Base-by-base conservation (phyloP, 169 alveolate species). In the Besnoitia besnoiti region DNA sequence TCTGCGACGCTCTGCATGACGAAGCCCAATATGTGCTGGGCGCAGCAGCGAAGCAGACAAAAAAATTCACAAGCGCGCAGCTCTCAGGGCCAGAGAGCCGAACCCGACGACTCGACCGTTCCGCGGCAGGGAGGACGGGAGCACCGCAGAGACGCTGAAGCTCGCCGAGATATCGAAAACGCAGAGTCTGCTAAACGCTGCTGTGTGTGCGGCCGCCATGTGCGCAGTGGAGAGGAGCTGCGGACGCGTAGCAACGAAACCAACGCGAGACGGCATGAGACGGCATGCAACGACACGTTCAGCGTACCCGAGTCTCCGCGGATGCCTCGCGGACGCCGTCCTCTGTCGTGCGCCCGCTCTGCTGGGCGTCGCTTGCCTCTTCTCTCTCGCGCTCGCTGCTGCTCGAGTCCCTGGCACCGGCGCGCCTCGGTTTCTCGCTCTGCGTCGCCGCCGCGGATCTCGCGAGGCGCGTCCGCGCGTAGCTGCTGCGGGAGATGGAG, bases 11-110 rank as follows among this genome's bases (percentile, higher is more conserved):
- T 84, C 79, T 89, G 92, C 61, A 33, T 21, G 19, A 89, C 73
- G 33, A 89, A 75, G 0, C 92, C 92, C 30, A 89, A 40, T 30
- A 89, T 79, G 30, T 84, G 79, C 91, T 87, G 91, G 62, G 19
- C 62, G 62, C 62, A 50, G 62, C 62, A 50, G 19, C 62, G 19
- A 10, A 50, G 62, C 62, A 50, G 62, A 10, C 10, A 19, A 14
- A 19, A 19, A 50, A 50, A 19, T n/a, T n/a, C n/a, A n/a, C n/a
- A n/a, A n/a, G n/a, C n/a, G n/a, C n/a, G n/a, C n/a, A n/a, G n/a
- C n/a, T n/a, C n/a, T n/a, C n/a, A n/a, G n/a, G n/a, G n/a, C n/a
- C n/a, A n/a, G n/a, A n/a, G n/a, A n/a, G n/a, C n/a, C n/a, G n/a
- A n/a, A n/a, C n/a, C n/a, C n/a, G n/a, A n/a, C n/a, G n/a, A n/a